A percentile compares a stretch with the other conserved stretches of the same genome.
phyloP scores from a whole-genome alignment of 148 eudicot species.

The Fagopyrum tataricum region DNA sequence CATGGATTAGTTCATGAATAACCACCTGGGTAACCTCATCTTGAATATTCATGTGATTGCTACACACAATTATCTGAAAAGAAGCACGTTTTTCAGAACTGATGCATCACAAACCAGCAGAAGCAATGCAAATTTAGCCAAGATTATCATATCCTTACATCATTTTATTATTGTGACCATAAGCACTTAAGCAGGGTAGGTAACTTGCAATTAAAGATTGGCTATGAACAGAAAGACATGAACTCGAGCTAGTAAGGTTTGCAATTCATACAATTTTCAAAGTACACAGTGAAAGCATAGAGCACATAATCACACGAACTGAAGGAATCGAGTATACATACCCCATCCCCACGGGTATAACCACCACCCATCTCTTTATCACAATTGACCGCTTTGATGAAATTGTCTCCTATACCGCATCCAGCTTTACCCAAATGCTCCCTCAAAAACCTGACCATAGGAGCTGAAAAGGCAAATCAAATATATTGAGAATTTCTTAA shows the following conservation, averaged over 20 bases:
- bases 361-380: slow-evolving; percentile 39
- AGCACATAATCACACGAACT: background rate
- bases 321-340: slow-evolving; percentile 16
- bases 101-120: background rate
- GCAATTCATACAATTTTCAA: background rate
- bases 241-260: background rate
- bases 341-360: slow-evolving; percentile 62
- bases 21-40: slow-evolving; percentile 89
- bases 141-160: background rate
- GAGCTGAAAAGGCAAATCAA: slow-evolving; percentile 27
- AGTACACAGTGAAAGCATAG: background rate
- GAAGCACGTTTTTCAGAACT: background rate
- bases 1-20: slow-evolving; percentile 93
- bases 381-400: slow-evolving; percentile 65
- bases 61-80: slow-evolving; percentile 60
- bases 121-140: background rate
- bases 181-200: background rate
- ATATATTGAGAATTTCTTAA: background rate
- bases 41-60: slow-evolving; percentile 60
- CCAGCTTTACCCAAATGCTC: slow-evolving; percentile 75
- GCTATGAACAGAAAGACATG: background rate
- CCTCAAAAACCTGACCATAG: slow-evolving; percentile 74
- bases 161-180: background rate
- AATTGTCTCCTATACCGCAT: slow-evolving; percentile 49
- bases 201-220: no score